A percentile compares a stretch with the other conserved stretches of the same genome.
Conservation (phyloP, 495 filamentous ascomycete species). For the Podospora sp. region DNA sequence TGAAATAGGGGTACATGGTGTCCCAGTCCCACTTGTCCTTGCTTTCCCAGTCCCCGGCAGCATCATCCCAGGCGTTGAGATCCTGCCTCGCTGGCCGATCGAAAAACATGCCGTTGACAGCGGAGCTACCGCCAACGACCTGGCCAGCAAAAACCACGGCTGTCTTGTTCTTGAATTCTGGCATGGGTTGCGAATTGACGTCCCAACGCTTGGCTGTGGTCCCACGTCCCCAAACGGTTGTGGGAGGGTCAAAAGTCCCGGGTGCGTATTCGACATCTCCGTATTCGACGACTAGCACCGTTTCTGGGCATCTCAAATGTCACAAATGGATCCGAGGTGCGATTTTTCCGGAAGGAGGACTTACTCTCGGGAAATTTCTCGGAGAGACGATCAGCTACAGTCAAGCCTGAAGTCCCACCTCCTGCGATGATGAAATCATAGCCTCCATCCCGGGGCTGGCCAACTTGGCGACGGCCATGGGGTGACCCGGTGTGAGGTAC, state of each 20-base stretch:
- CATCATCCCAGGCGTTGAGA: slow-evolving; percentile 54
- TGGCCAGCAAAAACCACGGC: slow-evolving; percentile 7
- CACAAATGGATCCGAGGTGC: not conserved
- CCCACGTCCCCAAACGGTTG: not conserved
- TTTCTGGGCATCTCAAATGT: slow-evolving; percentile 11
- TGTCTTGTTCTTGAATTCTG: slow-evolving; percentile 13
- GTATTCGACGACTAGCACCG: slow-evolving; percentile 17
- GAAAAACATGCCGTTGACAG: slow-evolving; percentile 19
- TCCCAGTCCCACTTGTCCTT: slow-evolving; percentile 37
- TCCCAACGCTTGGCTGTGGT: not conserved
- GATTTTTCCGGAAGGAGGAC: not conserved
- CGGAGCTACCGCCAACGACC: slow-evolving; percentile 16
- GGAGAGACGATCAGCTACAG: slow-evolving; percentile 1
- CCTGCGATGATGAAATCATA: slow-evolving; percentile 14
- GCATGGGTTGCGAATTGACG: slow-evolving; percentile 10
- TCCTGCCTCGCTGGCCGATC: slow-evolving; percentile 39
- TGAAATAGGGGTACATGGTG: slow-evolving; percentile 45
- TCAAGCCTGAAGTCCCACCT: slow-evolving; percentile 1
- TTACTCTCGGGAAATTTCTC: slow-evolving; percentile 1
- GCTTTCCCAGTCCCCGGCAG: slow-evolving; percentile 42
- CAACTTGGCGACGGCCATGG: no score
- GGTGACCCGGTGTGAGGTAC: no score
- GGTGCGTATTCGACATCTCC: slow-evolving; percentile 21
- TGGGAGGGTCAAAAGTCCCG: slow-evolving; percentile 18
- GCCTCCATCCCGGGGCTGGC: no score